phyloP scores from a whole-genome alignment of 2,329 filamentous ascomycete genomes.

The Botryotinia calthae region DNA sequence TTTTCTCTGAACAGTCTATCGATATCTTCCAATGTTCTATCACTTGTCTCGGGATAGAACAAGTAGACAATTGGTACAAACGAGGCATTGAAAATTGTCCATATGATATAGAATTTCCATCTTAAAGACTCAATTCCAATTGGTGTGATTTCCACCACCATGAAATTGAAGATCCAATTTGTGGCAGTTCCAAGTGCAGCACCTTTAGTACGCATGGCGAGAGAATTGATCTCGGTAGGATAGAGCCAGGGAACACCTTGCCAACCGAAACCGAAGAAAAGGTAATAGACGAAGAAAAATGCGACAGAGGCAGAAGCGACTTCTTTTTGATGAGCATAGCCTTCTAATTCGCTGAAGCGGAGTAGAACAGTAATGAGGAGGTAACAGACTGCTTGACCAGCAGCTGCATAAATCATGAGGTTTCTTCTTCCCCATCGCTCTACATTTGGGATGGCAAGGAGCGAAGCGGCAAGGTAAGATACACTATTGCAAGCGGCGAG shows the following conservation, averaged over 20 bases:
- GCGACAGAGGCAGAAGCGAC: constrained; percentile 30
- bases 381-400: constrained; percentile 67
- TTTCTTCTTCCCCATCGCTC: constrained; percentile 64
- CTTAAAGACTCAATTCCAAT: constrained; percentile 48
- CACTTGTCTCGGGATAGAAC: constrained; percentile 51
- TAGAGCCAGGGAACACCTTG: constrained; percentile 46
- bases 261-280: constrained; percentile 53
- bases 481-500: constrained; percentile 50
- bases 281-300: constrained; percentile 51
- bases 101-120: constrained; percentile 57
- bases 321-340: constrained; percentile 15
- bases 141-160: constrained; percentile 37
- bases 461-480: constrained; percentile 13
- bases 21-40: constrained; percentile 16
- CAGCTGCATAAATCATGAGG: constrained; percentile 69
- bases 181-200: constrained; percentile 50
- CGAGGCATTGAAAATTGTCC: constrained; percentile 47
- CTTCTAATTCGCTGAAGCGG: constrained; percentile 31
- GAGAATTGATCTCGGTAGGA: constrained; percentile 55
- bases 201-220: constrained; percentile 53
- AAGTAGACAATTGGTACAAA: constrained; percentile 45
- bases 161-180: constrained; percentile 54
- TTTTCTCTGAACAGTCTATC: constrained; percentile 18
- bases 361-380: constrained; percentile 43
- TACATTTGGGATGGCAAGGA: constrained; percentile 43